Conservation (phyloP, 805 yeast genomes). For the Hagleromyces aurorensis region DNA sequence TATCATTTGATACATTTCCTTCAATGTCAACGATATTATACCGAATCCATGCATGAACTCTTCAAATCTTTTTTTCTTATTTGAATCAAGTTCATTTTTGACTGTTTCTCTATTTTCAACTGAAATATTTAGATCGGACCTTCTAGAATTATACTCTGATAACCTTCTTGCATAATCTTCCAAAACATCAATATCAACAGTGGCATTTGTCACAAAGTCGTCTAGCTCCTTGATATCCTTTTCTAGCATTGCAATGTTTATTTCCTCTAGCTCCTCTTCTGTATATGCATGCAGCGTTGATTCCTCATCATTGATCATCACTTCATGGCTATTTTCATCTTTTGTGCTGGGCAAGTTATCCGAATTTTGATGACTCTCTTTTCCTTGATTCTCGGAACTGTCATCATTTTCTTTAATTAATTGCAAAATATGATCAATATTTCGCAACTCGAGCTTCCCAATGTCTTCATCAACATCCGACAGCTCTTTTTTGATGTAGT, state of each 20-base stretch:
- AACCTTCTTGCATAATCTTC: constrained; percentile 67
- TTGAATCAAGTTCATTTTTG: constrained; percentile 53
- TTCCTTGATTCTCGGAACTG: too few relatives aligned
- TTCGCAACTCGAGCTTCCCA: constrained; percentile 41
- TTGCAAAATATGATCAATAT: constrained; percentile 34
- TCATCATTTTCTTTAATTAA: constrained; percentile 12
- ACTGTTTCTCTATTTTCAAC: constrained; percentile 57
- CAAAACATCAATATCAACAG: constrained; percentile 65
- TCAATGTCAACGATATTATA: constrained; percentile 75
- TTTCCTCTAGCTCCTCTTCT: constrained; percentile 41
- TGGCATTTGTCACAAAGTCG: constrained; percentile 44
- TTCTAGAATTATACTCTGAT: constrained; percentile 55
- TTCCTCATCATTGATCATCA: constrained; percentile 28
- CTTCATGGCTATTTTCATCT: constrained; percentile 3
- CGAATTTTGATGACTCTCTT: background rate
- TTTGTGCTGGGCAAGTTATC: constrained; percentile 13
- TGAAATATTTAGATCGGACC: constrained; percentile 59
- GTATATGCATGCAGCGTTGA: constrained; percentile 22
- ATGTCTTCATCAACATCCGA: constrained; percentile 36
- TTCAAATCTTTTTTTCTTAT: constrained; percentile 65
- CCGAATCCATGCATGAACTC: constrained; percentile 94
- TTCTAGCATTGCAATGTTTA: constrained; percentile 44
- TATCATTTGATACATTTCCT: constrained; percentile 97
- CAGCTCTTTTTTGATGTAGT: constrained; percentile 35
- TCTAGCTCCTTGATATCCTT: constrained; percentile 49